Evolutionary conservation across 2,329 filamentous ascomycete genomes (phyloP).

Genomic region (Verticillium albo-atrum): DNA sequence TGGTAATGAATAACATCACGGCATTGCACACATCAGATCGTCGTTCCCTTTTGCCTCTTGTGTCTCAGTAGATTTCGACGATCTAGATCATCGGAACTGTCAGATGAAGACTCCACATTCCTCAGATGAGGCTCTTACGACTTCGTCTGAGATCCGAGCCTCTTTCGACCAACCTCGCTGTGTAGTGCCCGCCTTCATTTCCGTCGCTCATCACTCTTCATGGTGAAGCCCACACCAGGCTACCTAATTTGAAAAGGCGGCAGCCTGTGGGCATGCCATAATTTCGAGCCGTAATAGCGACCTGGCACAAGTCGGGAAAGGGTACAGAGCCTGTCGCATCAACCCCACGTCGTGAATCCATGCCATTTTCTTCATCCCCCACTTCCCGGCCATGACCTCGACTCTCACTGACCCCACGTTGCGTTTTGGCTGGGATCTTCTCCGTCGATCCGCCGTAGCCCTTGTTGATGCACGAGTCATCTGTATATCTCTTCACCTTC

Average conservation of each 20-base stretch:
- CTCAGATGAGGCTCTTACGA: not conserved
- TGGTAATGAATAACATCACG: constrained; percentile 4
- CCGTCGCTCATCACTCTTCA: no score
- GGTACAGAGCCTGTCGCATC: no score
- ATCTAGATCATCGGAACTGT: not conserved
- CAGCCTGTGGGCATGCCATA: no score
- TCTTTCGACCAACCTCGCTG: no score
- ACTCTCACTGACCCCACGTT: not conserved
- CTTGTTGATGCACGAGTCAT: not conserved
- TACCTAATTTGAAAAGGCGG: no score
- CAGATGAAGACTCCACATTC: not conserved
- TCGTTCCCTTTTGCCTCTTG: not conserved
- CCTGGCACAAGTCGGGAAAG: no score
- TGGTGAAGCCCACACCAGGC: no score
- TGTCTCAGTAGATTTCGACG: not conserved
- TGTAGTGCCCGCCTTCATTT: no score
- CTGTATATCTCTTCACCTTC: not conserved
- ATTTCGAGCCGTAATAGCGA: no score
- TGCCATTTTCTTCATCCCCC: not conserved
- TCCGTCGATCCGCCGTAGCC: not conserved
- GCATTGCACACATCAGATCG: constrained; percentile 10
- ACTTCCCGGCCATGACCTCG: not conserved
- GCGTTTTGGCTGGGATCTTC: not conserved
- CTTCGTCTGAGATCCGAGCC: not conserved
- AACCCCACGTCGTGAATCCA: no score